A percentile compares a stretch with the other conserved stretches of the same genome.
Conservation (phyloP, 441 rosid species). For the Francoa sonchifolia region DNA sequence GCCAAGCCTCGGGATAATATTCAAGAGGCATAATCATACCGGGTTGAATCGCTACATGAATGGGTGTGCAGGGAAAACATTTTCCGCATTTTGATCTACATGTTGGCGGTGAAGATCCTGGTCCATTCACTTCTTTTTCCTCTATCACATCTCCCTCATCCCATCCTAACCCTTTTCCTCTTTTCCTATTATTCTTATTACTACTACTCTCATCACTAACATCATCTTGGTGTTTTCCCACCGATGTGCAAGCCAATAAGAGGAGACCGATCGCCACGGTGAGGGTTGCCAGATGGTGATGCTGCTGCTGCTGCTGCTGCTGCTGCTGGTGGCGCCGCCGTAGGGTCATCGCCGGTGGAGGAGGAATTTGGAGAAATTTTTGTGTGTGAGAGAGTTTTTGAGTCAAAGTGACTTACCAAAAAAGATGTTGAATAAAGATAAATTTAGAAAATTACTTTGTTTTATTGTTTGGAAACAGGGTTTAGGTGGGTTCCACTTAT, state of each 20-base stretch:
- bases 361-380: neutral
- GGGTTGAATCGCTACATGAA: constrained; percentile 67
- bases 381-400: constrained; percentile 10
- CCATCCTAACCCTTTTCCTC: constrained; percentile 13
- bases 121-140: constrained; percentile 40
- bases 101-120: constrained; percentile 74
- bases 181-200: constrained; percentile 13
- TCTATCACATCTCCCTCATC: constrained; percentile 18
- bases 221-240: too few relatives aligned
- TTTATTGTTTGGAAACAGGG: constrained; percentile 17
- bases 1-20: constrained; percentile 96
- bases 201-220: too few relatives aligned
- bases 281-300: constrained; percentile 19
- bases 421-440: constrained; percentile 7
- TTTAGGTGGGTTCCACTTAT: constrained; percentile 7
- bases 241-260: too few relatives aligned
- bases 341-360: constrained; percentile 35
- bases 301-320: constrained; percentile 12
- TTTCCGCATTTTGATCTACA: constrained; percentile 71
- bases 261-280: constrained; percentile 36
- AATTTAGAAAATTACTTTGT: constrained; percentile 15
- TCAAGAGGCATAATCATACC: constrained; percentile 50
- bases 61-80: constrained; percentile 74
- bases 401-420: constrained; percentile 25
- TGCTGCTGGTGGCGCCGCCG: constrained; percentile 17